Percentiles rank a stretch among this genome's conserved stretches.
Evolutionary conservation across 225 moss, liverwort and hornwort species (phyloP).

Genomic region (Bryoerythrophyllum caledonicum): DNA sequence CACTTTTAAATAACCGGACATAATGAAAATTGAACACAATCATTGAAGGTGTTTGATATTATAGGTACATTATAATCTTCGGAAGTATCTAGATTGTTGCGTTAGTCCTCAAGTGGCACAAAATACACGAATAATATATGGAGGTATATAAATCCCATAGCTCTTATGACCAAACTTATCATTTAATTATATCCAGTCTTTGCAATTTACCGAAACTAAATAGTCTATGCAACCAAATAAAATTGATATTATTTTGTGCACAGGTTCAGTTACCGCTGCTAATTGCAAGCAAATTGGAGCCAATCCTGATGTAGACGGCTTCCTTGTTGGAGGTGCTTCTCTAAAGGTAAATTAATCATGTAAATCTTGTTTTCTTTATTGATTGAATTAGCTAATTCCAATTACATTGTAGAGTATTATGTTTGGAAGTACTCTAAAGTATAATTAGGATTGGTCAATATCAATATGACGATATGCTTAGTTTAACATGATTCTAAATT

Average conservation of each 20-base stretch:
- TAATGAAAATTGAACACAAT: neutral
- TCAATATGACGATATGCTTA: neutral
- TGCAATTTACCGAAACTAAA: neutral
- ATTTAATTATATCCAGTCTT: neutral
- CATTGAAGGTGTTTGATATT: neutral
- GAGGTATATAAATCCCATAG: constrained; percentile 47
- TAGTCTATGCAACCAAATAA: neutral
- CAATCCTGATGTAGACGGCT: constrained; percentile 93
- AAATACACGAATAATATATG: constrained; percentile 78
- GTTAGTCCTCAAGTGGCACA: constrained; percentile 77
- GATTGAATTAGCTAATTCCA: too few relatives aligned
- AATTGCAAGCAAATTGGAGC: constrained; percentile 80
- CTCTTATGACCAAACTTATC: neutral
- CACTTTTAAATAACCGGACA: too few relatives aligned
- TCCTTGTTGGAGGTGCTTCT: constrained; percentile 93
- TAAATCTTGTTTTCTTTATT: neutral
- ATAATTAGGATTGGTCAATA: too few relatives aligned
- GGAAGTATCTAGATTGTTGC: constrained; percentile 57
- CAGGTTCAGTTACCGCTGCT: constrained; percentile 81
- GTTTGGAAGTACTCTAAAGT: too few relatives aligned
- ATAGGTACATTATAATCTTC: constrained; percentile 60
- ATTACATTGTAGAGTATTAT: too few relatives aligned
- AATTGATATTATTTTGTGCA: neutral
- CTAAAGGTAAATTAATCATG: constrained; percentile 58
- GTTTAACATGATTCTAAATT: neutral